phyloP scores from a whole-genome alignment of 208 protist genomes.

The Plasmodiophora brassicae region DNA sequence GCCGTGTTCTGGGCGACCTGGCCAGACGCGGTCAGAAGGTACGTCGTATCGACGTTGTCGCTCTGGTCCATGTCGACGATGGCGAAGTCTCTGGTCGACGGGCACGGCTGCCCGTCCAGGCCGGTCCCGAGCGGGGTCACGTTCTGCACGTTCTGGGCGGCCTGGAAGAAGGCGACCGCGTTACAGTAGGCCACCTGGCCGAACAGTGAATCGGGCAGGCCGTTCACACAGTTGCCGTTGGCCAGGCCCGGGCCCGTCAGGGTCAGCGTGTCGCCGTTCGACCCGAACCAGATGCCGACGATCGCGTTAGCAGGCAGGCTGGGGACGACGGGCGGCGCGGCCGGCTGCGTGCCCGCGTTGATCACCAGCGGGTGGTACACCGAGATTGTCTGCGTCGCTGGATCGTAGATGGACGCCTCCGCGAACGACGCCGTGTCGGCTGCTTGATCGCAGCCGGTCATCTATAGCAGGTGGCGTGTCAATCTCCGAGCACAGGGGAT shows the following conservation, averaged over 20 bases:
- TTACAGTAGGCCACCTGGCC: constrained; percentile 23
- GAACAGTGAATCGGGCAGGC: background rate
- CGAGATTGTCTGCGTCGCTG: background rate
- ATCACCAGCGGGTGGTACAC: background rate
- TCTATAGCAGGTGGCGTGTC: too few relatives aligned
- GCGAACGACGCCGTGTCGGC: background rate
- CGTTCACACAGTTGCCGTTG: constrained; percentile 8
- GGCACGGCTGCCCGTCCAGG: background rate
- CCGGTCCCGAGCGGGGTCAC: background rate
- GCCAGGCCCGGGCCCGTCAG: background rate
- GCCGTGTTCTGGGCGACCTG: constrained; percentile 14
- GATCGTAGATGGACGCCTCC: background rate
- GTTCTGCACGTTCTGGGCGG: background rate
- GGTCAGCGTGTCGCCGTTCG: background rate
- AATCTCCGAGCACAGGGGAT: too few relatives aligned
- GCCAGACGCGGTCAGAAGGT: background rate
- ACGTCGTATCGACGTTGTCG: constrained; percentile 9
- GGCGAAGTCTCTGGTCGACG: background rate
- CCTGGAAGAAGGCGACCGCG: background rate
- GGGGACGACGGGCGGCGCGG: background rate
- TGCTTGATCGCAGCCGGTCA: background rate
- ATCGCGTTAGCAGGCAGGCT: background rate
- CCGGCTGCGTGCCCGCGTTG: background rate
- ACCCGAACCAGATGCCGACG: constrained; percentile 20
- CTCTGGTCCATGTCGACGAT: constrained; percentile 26